Conservation (phyloP, 257 asterid genomes). For the Solanum paucissectum region DNA sequence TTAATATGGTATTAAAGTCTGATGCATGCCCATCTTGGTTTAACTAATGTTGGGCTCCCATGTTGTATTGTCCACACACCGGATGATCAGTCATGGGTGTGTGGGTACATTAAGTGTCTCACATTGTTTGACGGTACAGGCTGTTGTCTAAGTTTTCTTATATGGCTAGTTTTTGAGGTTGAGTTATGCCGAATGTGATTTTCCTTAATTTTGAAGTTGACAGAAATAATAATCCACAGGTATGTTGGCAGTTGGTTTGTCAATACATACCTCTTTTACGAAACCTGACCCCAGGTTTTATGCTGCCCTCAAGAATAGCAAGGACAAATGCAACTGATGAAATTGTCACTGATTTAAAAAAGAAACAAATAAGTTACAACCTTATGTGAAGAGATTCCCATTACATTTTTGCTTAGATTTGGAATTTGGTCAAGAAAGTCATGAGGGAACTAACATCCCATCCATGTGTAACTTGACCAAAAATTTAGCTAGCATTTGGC, state of each 20-base stretch:
- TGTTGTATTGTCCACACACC: background rate
- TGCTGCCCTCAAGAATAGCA: slow-evolving; percentile 81
- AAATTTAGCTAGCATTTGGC: background rate
- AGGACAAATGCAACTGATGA: slow-evolving; percentile 65
- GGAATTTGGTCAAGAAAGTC: background rate
- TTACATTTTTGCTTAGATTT: background rate
- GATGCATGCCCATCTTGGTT: background rate
- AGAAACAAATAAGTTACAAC: background rate
- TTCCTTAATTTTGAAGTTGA: background rate
- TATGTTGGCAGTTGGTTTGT: background rate
- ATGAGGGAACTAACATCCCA: background rate
- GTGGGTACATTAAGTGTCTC: background rate
- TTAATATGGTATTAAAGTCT: background rate
- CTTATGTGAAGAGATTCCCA: background rate
- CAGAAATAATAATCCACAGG: background rate
- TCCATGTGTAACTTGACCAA: background rate
- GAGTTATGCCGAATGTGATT: background rate
- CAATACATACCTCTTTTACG: slow-evolving; percentile 58
- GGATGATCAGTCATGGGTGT: background rate
- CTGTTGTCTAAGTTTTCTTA: background rate
- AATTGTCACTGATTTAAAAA: slow-evolving; percentile 65
- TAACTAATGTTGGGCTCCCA: background rate
- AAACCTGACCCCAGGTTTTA: slow-evolving; percentile 87
- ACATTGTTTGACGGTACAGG: background rate
- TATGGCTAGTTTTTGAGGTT: background rate